A percentile compares a stretch with the other conserved stretches of the same genome.
phyloP scores from a whole-genome alignment of 1,139 yeast genomes.

The Kurtzmaniella quercitrusa region DNA sequence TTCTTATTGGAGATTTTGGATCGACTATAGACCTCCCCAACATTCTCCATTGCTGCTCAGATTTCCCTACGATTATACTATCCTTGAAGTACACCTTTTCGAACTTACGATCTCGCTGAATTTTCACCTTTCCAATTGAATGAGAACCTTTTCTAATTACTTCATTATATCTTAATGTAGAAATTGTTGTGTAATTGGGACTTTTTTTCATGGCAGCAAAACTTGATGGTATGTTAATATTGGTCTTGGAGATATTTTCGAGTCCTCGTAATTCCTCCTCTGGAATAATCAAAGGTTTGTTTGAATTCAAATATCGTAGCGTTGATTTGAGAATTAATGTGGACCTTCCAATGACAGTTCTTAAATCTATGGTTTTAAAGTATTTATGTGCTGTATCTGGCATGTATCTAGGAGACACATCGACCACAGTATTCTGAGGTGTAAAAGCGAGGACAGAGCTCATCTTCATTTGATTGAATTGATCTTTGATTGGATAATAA shows the following conservation, averaged over 20 bases:
- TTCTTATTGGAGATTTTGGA: slow-evolving; percentile 17
- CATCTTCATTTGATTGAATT: slow-evolving; percentile 32
- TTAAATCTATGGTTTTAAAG: slow-evolving; percentile 27
- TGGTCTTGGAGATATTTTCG: slow-evolving; percentile 20
- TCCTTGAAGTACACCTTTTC: slow-evolving; percentile 23
- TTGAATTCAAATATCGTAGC: slow-evolving; percentile 18
- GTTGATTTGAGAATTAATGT: slow-evolving; percentile 24
- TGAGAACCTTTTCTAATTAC: slow-evolving; percentile 13
- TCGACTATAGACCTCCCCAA: slow-evolving; percentile 29
- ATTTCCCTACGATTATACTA: slow-evolving; percentile 26
- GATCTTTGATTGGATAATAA: slow-evolving; percentile 22
- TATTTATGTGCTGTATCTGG: slow-evolving; percentile 28
- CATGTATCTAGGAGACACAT: slow-evolving; percentile 35
- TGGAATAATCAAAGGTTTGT: slow-evolving; percentile 6
- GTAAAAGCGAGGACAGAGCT: slow-evolving; percentile 27
- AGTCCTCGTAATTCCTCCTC: slow-evolving; percentile 21
- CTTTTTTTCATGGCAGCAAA: slow-evolving; percentile 26
- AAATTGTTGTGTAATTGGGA: slow-evolving; percentile 25
- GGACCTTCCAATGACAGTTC: slow-evolving; percentile 28
- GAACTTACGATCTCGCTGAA: slow-evolving; percentile 13
- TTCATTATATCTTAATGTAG: slow-evolving; percentile 30
- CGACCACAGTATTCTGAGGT: slow-evolving; percentile 17
- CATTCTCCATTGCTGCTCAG: slow-evolving; percentile 37
- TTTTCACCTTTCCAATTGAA: slow-evolving; percentile 13
- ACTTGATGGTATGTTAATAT: slow-evolving; percentile 24